phyloP scores from a whole-genome alignment of 2,329 filamentous ascomycete genomes.

The Alternaria arbusti region DNA sequence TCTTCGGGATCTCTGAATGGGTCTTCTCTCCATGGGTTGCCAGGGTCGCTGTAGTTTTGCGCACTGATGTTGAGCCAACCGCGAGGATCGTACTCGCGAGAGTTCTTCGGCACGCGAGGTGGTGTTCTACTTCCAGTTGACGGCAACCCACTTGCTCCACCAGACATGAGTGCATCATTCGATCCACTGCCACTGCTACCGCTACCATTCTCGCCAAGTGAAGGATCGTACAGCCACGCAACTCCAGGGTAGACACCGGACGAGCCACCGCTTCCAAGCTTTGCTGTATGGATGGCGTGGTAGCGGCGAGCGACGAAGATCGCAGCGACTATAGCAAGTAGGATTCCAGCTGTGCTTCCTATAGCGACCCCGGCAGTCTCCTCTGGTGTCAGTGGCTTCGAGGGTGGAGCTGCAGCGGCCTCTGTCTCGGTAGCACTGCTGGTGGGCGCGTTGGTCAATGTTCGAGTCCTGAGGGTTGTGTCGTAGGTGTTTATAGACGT shows the following conservation, averaged over 20 bases:
- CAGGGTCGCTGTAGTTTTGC: constrained; percentile 17
- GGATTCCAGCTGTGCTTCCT: constrained; percentile 39
- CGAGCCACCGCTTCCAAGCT: constrained; percentile 22
- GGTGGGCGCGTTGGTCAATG: constrained; percentile 11
- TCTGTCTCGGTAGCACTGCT: constrained; percentile 16
- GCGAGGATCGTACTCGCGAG: constrained; percentile 2
- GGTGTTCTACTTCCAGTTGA: background rate
- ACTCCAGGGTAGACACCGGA: constrained; percentile 40
- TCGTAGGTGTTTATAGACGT: background rate
- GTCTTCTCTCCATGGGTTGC: constrained; percentile 1
- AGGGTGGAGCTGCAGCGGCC: constrained; percentile 15
- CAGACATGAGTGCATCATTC: constrained; percentile 35
- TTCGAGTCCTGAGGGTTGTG: background rate
- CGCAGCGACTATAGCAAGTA: constrained; percentile 43
- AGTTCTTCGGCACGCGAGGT: constrained; percentile 6
- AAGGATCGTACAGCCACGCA: constrained; percentile 45
- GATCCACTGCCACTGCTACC: constrained; percentile 1
- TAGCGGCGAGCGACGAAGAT: constrained; percentile 44
- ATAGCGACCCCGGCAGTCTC: constrained; percentile 47
- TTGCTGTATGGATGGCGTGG: constrained; percentile 24
- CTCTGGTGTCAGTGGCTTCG: constrained; percentile 27
- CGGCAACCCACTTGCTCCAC: constrained; percentile 18
- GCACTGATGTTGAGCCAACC: constrained; percentile 6
- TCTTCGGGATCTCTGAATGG: constrained; percentile 15
- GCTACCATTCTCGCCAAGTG: constrained; percentile 8